Base-by-base conservation (phyloP, 371 early-diverging fungal genomes). In the Mucor velutinosus region DNA sequence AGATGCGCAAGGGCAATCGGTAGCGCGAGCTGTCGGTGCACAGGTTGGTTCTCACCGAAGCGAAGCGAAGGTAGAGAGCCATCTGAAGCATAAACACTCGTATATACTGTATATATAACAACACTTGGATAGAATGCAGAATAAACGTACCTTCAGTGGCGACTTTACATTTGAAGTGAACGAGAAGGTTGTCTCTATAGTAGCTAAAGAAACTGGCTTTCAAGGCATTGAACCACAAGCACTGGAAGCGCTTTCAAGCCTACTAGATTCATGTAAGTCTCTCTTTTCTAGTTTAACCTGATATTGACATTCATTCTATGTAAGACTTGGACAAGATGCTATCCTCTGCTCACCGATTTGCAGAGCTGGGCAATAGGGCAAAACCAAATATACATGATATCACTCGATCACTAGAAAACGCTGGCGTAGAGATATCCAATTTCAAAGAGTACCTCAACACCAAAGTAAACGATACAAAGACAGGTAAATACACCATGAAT, bases 311-410 rank as follows among this genome's bases (percentile, higher is more conserved):
- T 1, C 10, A 47, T n/a, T 12, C 1, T 1, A 35, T 68, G n/a
- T n/a, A n/a, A 87, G 88, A 86, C 75, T 65, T 86, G 49, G 82
- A 87, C 58, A 81, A 76, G 61, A 60, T 86, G 59, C 69, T 86
- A 49, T 57, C 72, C 0, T 66, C 74, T 39, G 75, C 86, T 21
- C 86, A 88, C 63, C 59, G 75, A 1, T 83, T 75, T 65, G 81
- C 88, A 33, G 86, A 86, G 62, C 80, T 85, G 23, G 84, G 81
- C 45, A 84, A 85, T 62, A 76, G 86, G 37, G 76, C 83, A 5
- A 78, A 69, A 62, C 87, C 87, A 11, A 84, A 86, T 39, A 75
- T 83, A 25, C 71, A 85, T 57, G 88, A 88, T 51, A 78, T 88
- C 57, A 72, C 79, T 15, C 77, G 78, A 60, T 79, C 84, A 5